A percentile compares a stretch with the other conserved stretches of the same genome.
phyloP scores from a whole-genome alignment of 352 stramenopile genomes.

The Phytopythium cucurbitacearum region DNA sequence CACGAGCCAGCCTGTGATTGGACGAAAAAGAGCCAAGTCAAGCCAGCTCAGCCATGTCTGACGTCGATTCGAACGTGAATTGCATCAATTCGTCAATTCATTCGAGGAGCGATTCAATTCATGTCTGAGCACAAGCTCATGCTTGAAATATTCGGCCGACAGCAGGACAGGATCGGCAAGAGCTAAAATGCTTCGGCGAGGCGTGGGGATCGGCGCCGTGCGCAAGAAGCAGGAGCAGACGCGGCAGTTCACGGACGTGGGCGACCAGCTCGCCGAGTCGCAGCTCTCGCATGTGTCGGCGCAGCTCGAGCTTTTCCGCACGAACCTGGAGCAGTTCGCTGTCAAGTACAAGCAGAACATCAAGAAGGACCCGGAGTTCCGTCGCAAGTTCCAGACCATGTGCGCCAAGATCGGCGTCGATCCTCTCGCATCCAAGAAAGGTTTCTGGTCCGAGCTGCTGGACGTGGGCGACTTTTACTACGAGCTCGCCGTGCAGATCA shows the following conservation, averaged over 20 bases:
- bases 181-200: conserved; percentile 50
- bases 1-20: conserved; percentile 62
- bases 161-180: conserved; percentile 1
- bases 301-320: conserved; percentile 89
- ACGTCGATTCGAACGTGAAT: too few species aligned
- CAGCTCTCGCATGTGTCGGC: conserved; percentile 77
- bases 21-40: conserved; percentile 21
- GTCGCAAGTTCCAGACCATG: conserved; percentile 94
- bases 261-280: conserved; percentile 74
- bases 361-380: conserved; percentile 93
- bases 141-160: background rate
- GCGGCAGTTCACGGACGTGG: conserved; percentile 84
- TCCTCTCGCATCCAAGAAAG: conserved; percentile 96
- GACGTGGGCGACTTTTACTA: conserved; percentile 99
- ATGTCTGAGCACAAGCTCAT: conserved; percentile 8
- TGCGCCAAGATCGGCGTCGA: conserved; percentile 96
- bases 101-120: conserved; percentile 1
- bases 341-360: conserved; percentile 94
- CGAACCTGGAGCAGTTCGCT: conserved; percentile 91
- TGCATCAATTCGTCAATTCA: conserved; percentile 9
- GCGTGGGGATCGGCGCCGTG: conserved; percentile 80
- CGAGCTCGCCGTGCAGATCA: conserved; percentile 98
- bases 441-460: conserved; percentile 96
- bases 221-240: conserved; percentile 87
- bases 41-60: background rate